Percentiles rank a stretch among this genome's conserved stretches.
phyloP scores from a whole-genome alignment of 2,329 filamentous ascomycete genomes.

The Ceratocystis eucalypticola region DNA sequence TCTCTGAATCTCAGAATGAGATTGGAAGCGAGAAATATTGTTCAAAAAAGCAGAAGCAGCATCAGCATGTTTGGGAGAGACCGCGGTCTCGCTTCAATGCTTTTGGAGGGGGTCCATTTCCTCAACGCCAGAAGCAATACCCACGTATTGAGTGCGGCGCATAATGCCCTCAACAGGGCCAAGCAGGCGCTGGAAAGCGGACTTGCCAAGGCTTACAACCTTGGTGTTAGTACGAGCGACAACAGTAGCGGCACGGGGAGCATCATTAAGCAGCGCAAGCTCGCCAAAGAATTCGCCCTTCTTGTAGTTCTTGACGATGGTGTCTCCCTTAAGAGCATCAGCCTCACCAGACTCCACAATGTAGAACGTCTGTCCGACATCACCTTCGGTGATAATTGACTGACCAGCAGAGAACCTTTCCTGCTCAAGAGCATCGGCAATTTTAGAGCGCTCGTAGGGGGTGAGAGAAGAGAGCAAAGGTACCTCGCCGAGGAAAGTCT shows the following conservation, averaged over 20 bases:
- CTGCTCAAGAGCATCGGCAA: slow-evolving; percentile 88
- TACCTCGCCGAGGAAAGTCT: slow-evolving; percentile 90
- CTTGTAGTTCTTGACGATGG: slow-evolving; percentile 62
- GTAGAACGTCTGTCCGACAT: slow-evolving; percentile 83
- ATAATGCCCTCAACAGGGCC: slow-evolving; percentile 92
- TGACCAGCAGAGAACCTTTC: slow-evolving; percentile 67
- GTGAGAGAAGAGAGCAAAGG: slow-evolving; percentile 72
- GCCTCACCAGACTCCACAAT: slow-evolving; percentile 79
- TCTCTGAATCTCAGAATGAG: slow-evolving; percentile 7
- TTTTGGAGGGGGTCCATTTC: slow-evolving; percentile 52
- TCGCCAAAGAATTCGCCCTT: slow-evolving; percentile 98
- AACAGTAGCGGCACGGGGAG: slow-evolving; percentile 80
- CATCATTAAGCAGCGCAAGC: slow-evolving; percentile 82
- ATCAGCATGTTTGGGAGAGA: slow-evolving; percentile 8
- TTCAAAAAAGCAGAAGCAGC: slow-evolving; percentile 1
- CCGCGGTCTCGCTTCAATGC: slow-evolving; percentile 18
- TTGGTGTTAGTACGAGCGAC: slow-evolving; percentile 77
- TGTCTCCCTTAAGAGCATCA: slow-evolving; percentile 69
- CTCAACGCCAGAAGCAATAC: slow-evolving; percentile 48
- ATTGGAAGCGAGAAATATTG: not conserved
- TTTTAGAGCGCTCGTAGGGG: slow-evolving; percentile 89
- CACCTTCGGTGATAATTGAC: slow-evolving; percentile 83
- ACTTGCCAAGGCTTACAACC: slow-evolving; percentile 81
- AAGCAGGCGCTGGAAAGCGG: slow-evolving; percentile 83
- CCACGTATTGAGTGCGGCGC: slow-evolving; percentile 58